Conservation (phyloP, 2,329 filamentous ascomycete species). For the Acephala macrosclerotiorum region DNA sequence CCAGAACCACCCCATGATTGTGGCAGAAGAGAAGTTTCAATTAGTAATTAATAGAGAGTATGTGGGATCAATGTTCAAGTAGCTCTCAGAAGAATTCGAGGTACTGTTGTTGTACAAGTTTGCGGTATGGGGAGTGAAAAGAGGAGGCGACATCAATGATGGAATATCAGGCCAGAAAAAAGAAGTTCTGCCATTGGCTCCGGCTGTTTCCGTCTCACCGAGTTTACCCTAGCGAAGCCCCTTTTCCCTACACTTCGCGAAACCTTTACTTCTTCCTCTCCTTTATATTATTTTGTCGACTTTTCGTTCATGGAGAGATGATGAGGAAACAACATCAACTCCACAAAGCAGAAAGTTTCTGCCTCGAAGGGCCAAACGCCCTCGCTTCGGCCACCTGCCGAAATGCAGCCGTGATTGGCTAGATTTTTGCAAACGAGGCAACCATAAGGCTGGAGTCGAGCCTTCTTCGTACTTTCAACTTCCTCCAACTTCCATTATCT, state of each 20-base stretch:
- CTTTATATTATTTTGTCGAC: background rate
- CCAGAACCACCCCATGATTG: conserved; percentile 45
- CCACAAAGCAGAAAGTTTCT: background rate
- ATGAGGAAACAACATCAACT: background rate
- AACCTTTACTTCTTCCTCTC: background rate
- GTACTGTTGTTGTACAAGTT: background rate
- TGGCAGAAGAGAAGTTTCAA: background rate
- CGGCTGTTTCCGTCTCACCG: conserved; percentile 14
- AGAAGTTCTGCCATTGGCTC: conserved; percentile 15
- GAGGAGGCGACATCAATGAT: conserved; percentile 9
- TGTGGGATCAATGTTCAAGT: background rate
- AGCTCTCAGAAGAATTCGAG: background rate
- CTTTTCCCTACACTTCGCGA: background rate
- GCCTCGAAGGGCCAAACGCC: background rate
- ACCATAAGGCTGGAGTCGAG: background rate
- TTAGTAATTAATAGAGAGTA: conserved; percentile 12
- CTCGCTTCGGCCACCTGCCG: background rate
- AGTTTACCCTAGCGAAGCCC: conserved; percentile 9
- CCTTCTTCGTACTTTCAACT: background rate
- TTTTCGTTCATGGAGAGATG: background rate
- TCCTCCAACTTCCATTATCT: background rate
- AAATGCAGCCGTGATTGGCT: background rate
- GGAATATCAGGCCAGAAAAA: background rate
- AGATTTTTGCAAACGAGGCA: background rate
- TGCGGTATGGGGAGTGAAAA: background rate